phyloP scores from a whole-genome alignment of 2,329 filamentous ascomycete genomes.

The Aspergillus phoenicis region DNA sequence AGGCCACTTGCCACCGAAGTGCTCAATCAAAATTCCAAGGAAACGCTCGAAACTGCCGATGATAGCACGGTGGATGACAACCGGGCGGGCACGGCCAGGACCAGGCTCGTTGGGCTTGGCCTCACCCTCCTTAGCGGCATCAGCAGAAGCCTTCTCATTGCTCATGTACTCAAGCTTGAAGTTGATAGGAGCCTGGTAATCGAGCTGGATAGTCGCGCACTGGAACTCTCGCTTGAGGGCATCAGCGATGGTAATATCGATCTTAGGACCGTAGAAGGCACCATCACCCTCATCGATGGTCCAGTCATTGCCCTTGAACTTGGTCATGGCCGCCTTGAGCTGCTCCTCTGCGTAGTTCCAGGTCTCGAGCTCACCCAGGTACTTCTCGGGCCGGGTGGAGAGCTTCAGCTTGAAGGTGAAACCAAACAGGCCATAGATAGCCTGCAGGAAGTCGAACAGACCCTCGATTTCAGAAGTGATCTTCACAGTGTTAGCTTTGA shows the following conservation, averaged over 20 bases:
- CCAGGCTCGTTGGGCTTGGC: conserved; percentile 39
- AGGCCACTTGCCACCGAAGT: conserved; percentile 56
- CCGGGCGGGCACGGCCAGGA: conserved; percentile 51
- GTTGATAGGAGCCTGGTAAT: conserved; percentile 82
- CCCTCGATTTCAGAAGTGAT: conserved; percentile 74
- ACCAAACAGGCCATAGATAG: conserved; percentile 79
- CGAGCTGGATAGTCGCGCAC: conserved; percentile 91
- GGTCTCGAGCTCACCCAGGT: conserved; percentile 79
- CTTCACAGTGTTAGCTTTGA: conserved; percentile 32
- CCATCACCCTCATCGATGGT: conserved; percentile 92
- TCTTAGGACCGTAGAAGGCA: conserved; percentile 98
- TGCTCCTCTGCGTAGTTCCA: conserved; percentile 88
- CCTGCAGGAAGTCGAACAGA: conserved; percentile 82
- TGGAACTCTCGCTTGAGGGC: conserved; percentile 82
- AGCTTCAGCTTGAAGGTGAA: conserved; percentile 94
- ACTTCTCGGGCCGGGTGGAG: conserved; percentile 87
- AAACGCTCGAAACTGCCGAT: conserved; percentile 56
- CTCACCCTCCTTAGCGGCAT: conserved; percentile 43
- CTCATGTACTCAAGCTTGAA: conserved; percentile 88
- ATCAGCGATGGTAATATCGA: conserved; percentile 93
- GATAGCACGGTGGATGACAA: conserved; percentile 56
- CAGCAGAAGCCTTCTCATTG: conserved; percentile 58
- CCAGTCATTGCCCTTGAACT: conserved; percentile 77
- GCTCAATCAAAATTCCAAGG: conserved; percentile 54
- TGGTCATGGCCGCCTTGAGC: conserved; percentile 75